These are phyloP conservation scores for Ganoderma multipileum DNA, from an alignment of 1,284 basidiomycete genomes.

Conservation along the genomic window DNA sequence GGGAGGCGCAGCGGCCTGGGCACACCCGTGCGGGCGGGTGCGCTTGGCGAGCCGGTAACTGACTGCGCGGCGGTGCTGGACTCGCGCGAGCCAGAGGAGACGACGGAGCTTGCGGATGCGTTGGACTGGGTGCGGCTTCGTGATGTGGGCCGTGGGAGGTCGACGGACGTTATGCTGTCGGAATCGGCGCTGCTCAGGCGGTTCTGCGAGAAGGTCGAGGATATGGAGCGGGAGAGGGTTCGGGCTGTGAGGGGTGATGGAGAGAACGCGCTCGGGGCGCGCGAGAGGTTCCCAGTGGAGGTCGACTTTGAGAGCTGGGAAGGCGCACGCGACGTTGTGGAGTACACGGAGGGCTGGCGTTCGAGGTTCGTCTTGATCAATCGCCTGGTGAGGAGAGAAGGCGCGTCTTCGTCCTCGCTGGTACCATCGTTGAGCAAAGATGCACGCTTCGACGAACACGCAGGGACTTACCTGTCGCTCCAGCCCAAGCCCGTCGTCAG, in stretches of 20 bases:
- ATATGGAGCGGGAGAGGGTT: constrained; percentile 27
- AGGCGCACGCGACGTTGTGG: constrained; percentile 23
- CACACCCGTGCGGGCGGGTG: constrained; percentile 11
- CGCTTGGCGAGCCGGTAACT: constrained; percentile 26
- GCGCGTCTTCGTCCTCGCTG: constrained; percentile 84
- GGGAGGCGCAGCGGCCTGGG: constrained; percentile 34
- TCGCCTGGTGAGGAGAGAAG: constrained; percentile 72
- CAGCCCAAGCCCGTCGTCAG: constrained; percentile 83
- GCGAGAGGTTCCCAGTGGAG: constrained; percentile 21
- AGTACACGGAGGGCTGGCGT: constrained; percentile 42
- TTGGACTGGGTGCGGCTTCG: constrained; percentile 29
- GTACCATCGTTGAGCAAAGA: constrained; percentile 9
- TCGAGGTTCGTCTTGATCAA: constrained; percentile 66
- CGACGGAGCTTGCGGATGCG: constrained; percentile 30
- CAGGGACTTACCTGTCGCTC: constrained; percentile 74
- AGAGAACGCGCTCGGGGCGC: constrained; percentile 22
- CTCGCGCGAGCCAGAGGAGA: constrained; percentile 30
- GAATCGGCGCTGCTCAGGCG: constrained; percentile 21
- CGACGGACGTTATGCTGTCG: constrained; percentile 24
- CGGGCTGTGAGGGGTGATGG: constrained; percentile 13
- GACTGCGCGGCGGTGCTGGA: constrained; percentile 27
- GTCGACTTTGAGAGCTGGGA: constrained; percentile 31
- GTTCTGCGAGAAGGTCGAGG: constrained; percentile 21
- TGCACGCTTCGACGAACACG: constrained; percentile 9
- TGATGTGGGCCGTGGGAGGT: constrained; percentile 4